These are phyloP conservation scores for Chrysosporium queenslandicum DNA, from an alignment of 2,329 filamentous ascomycete genomes.

Conservation along the genomic window DNA sequence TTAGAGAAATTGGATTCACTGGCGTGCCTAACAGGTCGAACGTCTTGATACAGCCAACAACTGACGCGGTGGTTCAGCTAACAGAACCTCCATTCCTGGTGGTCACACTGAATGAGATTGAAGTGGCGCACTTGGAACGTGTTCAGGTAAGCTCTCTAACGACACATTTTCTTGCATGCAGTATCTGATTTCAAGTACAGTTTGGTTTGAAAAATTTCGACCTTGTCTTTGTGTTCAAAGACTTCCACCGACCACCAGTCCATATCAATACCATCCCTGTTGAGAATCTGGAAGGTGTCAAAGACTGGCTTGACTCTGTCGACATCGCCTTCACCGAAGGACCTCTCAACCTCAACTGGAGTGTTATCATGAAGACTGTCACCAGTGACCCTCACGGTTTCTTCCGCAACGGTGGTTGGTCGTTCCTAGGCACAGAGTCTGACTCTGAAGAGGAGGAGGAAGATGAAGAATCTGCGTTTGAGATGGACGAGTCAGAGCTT, in stretches of 20 bases:
- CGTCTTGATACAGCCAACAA: conserved; percentile 90
- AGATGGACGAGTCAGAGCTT: conserved; percentile 77
- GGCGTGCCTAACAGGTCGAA: conserved; percentile 94
- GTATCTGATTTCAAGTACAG: conserved; percentile 34
- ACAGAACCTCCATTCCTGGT: conserved; percentile 97
- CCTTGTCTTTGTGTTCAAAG: conserved; percentile 95
- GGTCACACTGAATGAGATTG: conserved; percentile 87
- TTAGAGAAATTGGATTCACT: conserved; percentile 91
- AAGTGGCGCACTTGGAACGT: conserved; percentile 90
- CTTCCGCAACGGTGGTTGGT: conserved; percentile 92
- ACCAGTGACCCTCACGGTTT: conserved; percentile 88
- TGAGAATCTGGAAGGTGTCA: conserved; percentile 85
- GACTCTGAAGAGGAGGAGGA: conserved; percentile 71
- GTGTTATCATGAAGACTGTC: conserved; percentile 98
- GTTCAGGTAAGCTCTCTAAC: conserved; percentile 47
- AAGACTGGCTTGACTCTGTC: conserved; percentile 93
- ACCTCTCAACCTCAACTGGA: conserved; percentile 96
- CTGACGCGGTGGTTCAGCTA: conserved; percentile 91
- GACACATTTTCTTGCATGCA: conserved; percentile 20
- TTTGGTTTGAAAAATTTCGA: conserved; percentile 99
- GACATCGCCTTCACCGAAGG: conserved; percentile 93
- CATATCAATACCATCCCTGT: conserved; percentile 98
- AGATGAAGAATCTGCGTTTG: conserved; percentile 82
- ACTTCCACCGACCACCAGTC: conserved; percentile 78
- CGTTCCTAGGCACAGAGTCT: conserved; percentile 76